Base-by-base conservation (phyloP, 352 stramenopile genomes). In the Phytophthora niederhauseri region DNA sequence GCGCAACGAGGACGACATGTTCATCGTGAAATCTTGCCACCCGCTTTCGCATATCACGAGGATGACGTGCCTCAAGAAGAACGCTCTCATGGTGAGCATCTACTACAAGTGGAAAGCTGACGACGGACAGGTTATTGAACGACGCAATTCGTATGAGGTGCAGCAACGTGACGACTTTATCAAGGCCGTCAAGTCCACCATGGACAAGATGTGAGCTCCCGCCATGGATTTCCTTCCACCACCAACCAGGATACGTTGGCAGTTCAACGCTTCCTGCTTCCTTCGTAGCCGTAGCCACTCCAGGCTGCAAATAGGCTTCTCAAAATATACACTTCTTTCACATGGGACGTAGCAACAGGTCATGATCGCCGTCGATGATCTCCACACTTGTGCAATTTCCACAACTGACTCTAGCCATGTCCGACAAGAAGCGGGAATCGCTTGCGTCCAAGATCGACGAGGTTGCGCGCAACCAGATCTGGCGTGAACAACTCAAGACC, bases 11-110 rank as follows among this genome's bases (percentile, higher is more conserved):
- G 86, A 93, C 66, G 86, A 93, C 66, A 59, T 94, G 36, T 93
- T 90, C 64, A 54, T 78, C 9, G 84, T 96, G 53, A 94, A 94
- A 61, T 93, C 82, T 12, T 91, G 81, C 52, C 89, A 96, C 62
- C 61, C 81, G 28, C 68, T 96, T 48, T 76, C 76, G 22, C 84
- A 95, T 62, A 70, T 96, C 28, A 80, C 72, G 24, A 83, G 89
- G 61, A 96, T 96, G 87, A 96, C 89, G 50, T 95, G 84, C 66
- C 73, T 95, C 64, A 96, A 95, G 72, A 96, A 96, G 75, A 96
- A 95, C 41, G 84, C 85, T 20, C 76, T 95, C 45, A 92, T 95
- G 87, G 87, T 96, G 5, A 94, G 79, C 14, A 75, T 96, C 52
- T 95, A 96, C 75, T 93, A 94, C 87, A 94, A 88, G 76, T 94